A percentile compares a stretch with the other conserved stretches of the same genome.
phyloP scores from a whole-genome alignment of 805 yeast genomes.

The Wickerhamomyces chambardii region DNA sequence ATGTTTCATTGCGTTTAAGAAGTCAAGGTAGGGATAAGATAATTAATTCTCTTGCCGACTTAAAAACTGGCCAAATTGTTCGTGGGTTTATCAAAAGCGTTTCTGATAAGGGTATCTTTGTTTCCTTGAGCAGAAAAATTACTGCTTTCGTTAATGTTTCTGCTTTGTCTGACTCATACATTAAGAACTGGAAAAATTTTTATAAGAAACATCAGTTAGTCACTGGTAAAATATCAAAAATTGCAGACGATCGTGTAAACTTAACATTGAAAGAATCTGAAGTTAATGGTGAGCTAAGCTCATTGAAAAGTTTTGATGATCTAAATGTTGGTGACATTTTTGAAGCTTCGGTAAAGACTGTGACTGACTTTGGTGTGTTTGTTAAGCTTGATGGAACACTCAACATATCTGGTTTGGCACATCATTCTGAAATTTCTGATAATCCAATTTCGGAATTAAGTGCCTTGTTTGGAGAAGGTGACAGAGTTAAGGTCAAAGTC shows the following conservation, averaged over 20 bases:
- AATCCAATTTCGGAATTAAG: conserved; percentile 47
- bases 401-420: conserved; percentile 80
- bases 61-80: conserved; percentile 63
- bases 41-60: conserved; percentile 39
- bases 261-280: conserved; percentile 78
- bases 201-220: conserved; percentile 68
- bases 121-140: conserved; percentile 60
- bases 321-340: conserved; percentile 59
- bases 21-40: conserved; percentile 42
- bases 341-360: conserved; percentile 72
- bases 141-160: conserved; percentile 75
- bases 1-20: conserved; percentile 53
- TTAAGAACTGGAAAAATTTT: conserved; percentile 83
- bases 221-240: conserved; percentile 58
- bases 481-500: conserved; percentile 79
- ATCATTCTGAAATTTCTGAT: conserved; percentile 76
- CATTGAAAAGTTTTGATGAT: conserved; percentile 55
- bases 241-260: conserved; percentile 55
- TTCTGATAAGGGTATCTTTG: conserved; percentile 69
- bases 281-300: conserved; percentile 58
- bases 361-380: conserved; percentile 87
- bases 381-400: conserved; percentile 69
- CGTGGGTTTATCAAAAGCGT: conserved; percentile 76
- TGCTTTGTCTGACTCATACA: conserved; percentile 71
- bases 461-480: conserved; percentile 79